These are phyloP conservation scores for Piper longum DNA, from an alignment of 164 flowering plant species.

Conservation along the genomic window DNA sequence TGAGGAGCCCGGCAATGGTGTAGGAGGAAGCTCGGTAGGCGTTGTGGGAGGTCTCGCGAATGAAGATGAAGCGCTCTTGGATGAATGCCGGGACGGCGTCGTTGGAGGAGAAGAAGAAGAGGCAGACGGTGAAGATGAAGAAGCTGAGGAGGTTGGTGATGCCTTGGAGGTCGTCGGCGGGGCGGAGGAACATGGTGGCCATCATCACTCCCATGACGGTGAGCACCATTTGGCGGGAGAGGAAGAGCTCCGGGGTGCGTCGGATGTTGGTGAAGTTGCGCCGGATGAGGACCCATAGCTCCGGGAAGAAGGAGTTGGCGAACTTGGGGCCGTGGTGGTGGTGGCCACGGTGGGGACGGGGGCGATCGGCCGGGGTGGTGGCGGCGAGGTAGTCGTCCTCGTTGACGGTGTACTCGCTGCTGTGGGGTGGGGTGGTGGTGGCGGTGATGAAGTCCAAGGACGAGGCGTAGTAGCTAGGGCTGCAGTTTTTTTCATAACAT, in stretches of 20 bases:
- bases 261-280: conserved; percentile 50
- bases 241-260: conserved; percentile 72
- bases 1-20: conserved; percentile 47
- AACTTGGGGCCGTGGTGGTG: conserved; percentile 35
- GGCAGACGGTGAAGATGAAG: conserved; percentile 67
- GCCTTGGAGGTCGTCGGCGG: conserved; percentile 31
- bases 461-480: conserved; percentile 31
- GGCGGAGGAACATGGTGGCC: conserved; percentile 66
- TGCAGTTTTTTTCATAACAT: conserved; percentile 13
- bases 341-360: not conserved
- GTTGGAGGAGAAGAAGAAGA: conserved; percentile 71
- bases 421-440: conserved; percentile 43
- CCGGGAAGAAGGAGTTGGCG: conserved; percentile 36
- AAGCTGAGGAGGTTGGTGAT: conserved; percentile 54
- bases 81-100: conserved; percentile 75
- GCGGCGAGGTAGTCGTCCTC: conserved; percentile 56
- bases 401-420: conserved; percentile 56
- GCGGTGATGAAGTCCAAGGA: conserved; percentile 37
- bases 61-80: conserved; percentile 62
- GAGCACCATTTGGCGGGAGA: conserved; percentile 50
- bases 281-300: conserved; percentile 48
- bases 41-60: conserved; percentile 59
- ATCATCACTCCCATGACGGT: conserved; percentile 58
- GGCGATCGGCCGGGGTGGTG: not conserved
- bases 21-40: conserved; percentile 66